Evolutionary conservation across 1,284 basidiomycete species (phyloP), one percentile per base, ranked within the genome.

Genomic region (Sphaerobolus stellatus): DNA sequence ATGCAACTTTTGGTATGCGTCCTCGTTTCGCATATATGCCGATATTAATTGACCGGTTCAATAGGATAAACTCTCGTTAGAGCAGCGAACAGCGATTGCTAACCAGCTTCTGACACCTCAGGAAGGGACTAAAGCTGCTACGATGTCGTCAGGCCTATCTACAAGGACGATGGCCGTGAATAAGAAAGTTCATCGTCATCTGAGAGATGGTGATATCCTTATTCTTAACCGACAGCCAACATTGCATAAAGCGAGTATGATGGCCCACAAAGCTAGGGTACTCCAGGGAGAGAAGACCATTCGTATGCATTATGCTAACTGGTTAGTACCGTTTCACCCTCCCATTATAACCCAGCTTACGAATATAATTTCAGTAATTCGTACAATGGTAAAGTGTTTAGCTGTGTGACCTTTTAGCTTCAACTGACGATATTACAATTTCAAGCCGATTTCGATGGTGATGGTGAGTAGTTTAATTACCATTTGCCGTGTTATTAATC

Each of bases 241-340:
- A 1, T 78, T 99, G 56, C 97, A 99, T 73, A 99, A 99, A 71
- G 96, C 97, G n/a, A 94, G 91, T 78, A 99, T 99, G 96, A 99
- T 99, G 97, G 91, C 89, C 9, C 97, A 99, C 73, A 90, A 86
- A 63, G 97, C 96, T 24, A 88, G 89, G 59, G 91, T 99, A 16
- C 73, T 99, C 59, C 83, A 87, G 58, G 97, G 96, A 46, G 97
- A 99, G 74, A 98, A 98, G 78, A 99, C 97, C 1, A 99, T 99
- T 70, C 86, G 97, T 29, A 98, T 99, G 96, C 97, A 99, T 77
- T 99, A 99, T 68, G 97, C 97, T 47, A 99, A 99, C 68, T 99
- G 97, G 91, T 92, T 56, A 59, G 85, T 30, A 20, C 25, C 5
- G 13, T 73, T 33, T 40, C 8, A 9, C 56, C 34, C 2, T 22